Base-by-base conservation (phyloP, 2,329 filamentous ascomycete genomes). In the Aureobasidium vineae region DNA sequence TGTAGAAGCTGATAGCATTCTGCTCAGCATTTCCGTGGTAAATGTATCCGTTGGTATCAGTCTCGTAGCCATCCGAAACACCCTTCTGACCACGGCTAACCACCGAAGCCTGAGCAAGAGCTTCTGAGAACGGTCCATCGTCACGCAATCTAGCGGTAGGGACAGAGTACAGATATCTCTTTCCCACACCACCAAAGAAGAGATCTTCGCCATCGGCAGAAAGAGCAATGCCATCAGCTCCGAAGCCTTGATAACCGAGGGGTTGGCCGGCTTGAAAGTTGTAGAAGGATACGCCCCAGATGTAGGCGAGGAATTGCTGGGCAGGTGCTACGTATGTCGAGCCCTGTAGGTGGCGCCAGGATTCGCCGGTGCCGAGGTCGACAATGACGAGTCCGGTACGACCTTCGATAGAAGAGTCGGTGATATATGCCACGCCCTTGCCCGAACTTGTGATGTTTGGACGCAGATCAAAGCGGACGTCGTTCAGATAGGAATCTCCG, bases 401-500 rank as follows among this genome's bases (percentile, higher is more conserved):
- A 43, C 82, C 82, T 71, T 82, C 80, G 52, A 72, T 71, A 53
- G 76, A 80, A 40, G 78, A 81, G 69, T 85, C 83, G 28, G 82
- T 84, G 70, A 85, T 83, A 71, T 85, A 85, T 0, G 81, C 82
- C 16, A 84, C 70, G 21, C 82, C 82, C 33, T 79, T 69, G 3
- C 81, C 81, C 10, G 33, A 36, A 2, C 76, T 76, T 0, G 79
- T 80, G 7, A 81, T 40, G 21, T 72, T 71, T 2, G 78, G 61
- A 16, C 78, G 77, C n/a, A 84, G 76, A 69, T 85, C 82, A 72
- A 85, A 82, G 59, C 83, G 80, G 10, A 85, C 75, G 68, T 85
- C 83, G 70, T 85, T 85, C 41, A 83, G 77, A 68, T 85, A 85
- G 19, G 77, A 81, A 69, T 82, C 80, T 15, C 79, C 69, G 61